phyloP scores from a whole-genome alignment of 352 stramenopile species.

The Pythium aristosporum region DNA sequence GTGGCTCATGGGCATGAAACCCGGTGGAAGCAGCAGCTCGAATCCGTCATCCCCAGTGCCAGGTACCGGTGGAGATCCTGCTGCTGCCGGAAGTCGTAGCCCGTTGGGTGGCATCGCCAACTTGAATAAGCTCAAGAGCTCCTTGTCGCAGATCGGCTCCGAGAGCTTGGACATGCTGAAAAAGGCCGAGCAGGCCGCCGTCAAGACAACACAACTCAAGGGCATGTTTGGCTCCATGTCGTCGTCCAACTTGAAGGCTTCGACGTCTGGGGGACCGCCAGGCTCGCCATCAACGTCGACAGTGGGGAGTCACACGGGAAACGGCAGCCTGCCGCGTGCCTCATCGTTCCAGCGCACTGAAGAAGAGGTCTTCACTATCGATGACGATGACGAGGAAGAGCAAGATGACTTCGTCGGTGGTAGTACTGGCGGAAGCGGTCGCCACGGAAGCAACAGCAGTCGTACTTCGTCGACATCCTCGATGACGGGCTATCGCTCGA shows the following conservation, averaged over 20 bases:
- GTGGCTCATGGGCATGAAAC: slow-evolving; percentile 76
- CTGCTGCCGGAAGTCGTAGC: slow-evolving; percentile 6
- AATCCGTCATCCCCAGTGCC: slow-evolving; percentile 11
- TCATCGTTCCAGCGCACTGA: slow-evolving; percentile 54
- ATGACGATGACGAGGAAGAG: slow-evolving; percentile 76
- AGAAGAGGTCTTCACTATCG: slow-evolving; percentile 85
- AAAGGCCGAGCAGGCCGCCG: slow-evolving; percentile 63
- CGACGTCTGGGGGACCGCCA: slow-evolving; percentile 16
- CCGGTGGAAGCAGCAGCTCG: neutral
- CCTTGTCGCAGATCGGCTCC: slow-evolving; percentile 58
- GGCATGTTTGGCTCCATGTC: slow-evolving; percentile 25
- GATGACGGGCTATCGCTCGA: slow-evolving; percentile 24
- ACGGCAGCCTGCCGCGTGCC: slow-evolving; percentile 19
- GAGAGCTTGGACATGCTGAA: slow-evolving; percentile 78
- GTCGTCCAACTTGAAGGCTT: slow-evolving; percentile 16
- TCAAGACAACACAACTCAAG: slow-evolving; percentile 46
- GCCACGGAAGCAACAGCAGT: slow-evolving; percentile 25
- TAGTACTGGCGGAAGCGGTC: slow-evolving; percentile 16
- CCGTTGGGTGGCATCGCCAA: slow-evolving; percentile 34
- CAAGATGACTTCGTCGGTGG: slow-evolving; percentile 51
- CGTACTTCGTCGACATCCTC: slow-evolving; percentile 45
- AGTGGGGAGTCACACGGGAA: neutral
- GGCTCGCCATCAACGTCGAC: slow-evolving; percentile 25
- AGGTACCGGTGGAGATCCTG: slow-evolving; percentile 6
- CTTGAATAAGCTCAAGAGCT: slow-evolving; percentile 58